Evolutionary conservation across 257 asterid genomes (phyloP).

Genomic region (Solanum lignicaule): DNA sequence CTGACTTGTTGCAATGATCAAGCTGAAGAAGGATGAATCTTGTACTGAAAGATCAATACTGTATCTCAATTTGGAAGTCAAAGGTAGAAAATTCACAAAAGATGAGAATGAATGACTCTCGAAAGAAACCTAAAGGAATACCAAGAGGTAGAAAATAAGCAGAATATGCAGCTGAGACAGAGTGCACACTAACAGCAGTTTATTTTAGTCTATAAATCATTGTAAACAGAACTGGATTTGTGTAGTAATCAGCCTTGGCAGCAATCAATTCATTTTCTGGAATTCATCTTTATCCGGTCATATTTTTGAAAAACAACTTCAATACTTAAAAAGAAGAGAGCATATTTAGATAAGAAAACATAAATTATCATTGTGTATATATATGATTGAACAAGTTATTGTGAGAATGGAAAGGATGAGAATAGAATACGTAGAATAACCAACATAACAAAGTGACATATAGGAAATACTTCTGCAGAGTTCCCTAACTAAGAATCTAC

Average conservation of each 20-base stretch:
- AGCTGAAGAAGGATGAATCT: neutral
- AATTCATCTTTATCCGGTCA: neutral
- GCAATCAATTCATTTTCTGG: neutral
- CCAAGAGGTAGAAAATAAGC: neutral
- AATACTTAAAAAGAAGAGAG: neutral
- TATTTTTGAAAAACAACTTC: neutral
- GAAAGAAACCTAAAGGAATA: neutral
- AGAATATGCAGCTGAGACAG: neutral
- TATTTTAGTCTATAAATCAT: neutral
- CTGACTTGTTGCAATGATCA: neutral
- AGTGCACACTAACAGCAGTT: neutral
- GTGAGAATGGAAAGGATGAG: neutral
- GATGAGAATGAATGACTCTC: neutral
- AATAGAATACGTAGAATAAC: neutral
- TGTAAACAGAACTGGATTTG: neutral
- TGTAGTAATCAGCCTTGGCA: neutral
- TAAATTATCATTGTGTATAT: neutral
- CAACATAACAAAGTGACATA: neutral
- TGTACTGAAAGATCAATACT: neutral
- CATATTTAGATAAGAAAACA: neutral
- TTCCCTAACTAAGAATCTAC: neutral
- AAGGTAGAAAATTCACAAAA: neutral
- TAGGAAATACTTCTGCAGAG: neutral
- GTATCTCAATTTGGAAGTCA: neutral
- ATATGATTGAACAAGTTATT: neutral